Evolutionary conservation across 768 basidiomycete genomes (phyloP), one percentile per base, ranked within the genome.

Genomic region (Coprinellus micaceus): DNA sequence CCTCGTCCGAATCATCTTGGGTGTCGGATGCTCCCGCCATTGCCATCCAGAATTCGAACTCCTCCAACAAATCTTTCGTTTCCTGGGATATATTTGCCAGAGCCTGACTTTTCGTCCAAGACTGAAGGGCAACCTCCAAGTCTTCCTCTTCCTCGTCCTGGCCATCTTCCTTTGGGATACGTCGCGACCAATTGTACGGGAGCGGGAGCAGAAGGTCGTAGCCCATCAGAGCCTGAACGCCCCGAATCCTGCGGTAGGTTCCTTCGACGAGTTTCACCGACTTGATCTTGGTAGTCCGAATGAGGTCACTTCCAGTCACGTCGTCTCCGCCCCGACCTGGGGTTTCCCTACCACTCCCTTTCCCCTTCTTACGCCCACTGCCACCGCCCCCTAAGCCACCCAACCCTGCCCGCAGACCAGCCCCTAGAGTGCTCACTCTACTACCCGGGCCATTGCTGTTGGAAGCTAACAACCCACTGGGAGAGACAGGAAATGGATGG

Each of bases 151-250:
- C 71, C 4, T 65, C 64, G 36, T 64, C 66, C 26, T 64, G 65
- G 22, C 64, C 53, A 6, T 45, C 47, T 13, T 45, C 25, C 7
- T 2, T 5, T 13, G 15, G 46, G 39, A 10, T 40, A 6, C n/a
- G 6, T 7, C n/a, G 15, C 13, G 7, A 24, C 1, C 56, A 36
- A 28, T 58, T 66, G 28, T 63, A 58, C 9, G 76, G 76, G 44
- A 81, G 59, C 11, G 84, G 83, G 7, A 89, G 69, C 26, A 88
- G 67, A 3, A 72, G 66, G 15, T 78, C 74, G 66, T 88, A 89
- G 2, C 88, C 87, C 77, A 88, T 77, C 52, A 74, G 77, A 12
- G 71, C 73, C 68, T 89, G 88, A 22, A 86, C 83, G 2, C 78
- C 66, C 19, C 88, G 74, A 24, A 90, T 80, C 26, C 86, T 73